Conservation (phyloP, 768 basidiomycete species). For the Termitomyces sp. region DNA sequence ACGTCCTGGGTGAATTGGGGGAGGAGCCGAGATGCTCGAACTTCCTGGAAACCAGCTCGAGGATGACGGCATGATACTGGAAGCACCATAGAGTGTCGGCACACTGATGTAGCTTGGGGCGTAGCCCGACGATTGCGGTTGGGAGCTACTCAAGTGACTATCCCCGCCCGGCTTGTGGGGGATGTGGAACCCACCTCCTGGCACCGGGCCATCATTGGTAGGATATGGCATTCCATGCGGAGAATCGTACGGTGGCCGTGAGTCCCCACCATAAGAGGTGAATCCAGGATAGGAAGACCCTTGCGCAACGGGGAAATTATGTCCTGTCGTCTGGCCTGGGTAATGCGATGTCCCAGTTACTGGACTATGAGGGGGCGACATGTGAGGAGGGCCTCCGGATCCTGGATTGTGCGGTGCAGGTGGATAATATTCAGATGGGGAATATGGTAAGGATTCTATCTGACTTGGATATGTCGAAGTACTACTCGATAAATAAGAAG, state of each 20-base stretch:
- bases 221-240: constrained; percentile 6
- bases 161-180: constrained; percentile 20
- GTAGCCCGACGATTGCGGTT: constrained; percentile 13
- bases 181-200: constrained; percentile 17
- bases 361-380: constrained; percentile 13
- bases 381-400: constrained; percentile 1
- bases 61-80: constrained; percentile 13
- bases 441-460: constrained; percentile 7
- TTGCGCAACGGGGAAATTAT: constrained; percentile 11
- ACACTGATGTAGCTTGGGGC: constrained; percentile 13
- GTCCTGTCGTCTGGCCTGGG: constrained; percentile 5
- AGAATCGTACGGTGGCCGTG: constrained; percentile 5
- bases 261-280: constrained; percentile 6
- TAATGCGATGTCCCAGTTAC: constrained; percentile 9
- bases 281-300: constrained; percentile 22
- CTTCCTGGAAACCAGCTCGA: constrained; percentile 17
- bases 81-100: constrained; percentile 5
- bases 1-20: constrained; percentile 30
- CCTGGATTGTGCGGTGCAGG: constrained; percentile 12
- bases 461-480: constrained; percentile 17
- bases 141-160: constrained; percentile 11
- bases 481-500: constrained; percentile 3
- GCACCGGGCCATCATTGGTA: background rate
- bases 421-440: constrained; percentile 6
- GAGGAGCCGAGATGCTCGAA: constrained; percentile 18